Evolutionary conservation across 768 basidiomycete genomes (phyloP).

Genomic region (Boletus subcaerulescens): DNA sequence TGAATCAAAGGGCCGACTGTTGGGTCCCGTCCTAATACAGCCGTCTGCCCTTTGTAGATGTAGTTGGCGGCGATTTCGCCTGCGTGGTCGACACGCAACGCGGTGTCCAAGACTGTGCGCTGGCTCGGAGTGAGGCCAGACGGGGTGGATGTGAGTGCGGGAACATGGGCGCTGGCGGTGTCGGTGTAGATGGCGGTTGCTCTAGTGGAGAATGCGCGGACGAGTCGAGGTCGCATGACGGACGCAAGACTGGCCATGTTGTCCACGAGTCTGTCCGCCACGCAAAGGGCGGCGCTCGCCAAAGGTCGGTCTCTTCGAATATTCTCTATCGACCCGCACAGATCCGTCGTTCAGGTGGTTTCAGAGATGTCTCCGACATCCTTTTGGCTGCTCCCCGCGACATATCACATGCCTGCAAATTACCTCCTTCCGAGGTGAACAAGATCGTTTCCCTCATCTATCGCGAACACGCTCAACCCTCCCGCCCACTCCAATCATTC

Average conservation of each 20-base stretch:
- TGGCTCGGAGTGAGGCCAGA: slow-evolving; percentile 47
- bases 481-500: slow-evolving; percentile 42
- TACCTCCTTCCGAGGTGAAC: slow-evolving; percentile 48
- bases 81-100: slow-evolving; percentile 90
- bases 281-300: slow-evolving; percentile 35
- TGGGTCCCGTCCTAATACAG: slow-evolving; percentile 61
- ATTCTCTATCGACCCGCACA: background rate
- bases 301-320: slow-evolving; percentile 31
- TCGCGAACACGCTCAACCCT: slow-evolving; percentile 37
- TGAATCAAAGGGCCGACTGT: slow-evolving; percentile 66
- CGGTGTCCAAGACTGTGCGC: slow-evolving; percentile 52
- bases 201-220: slow-evolving; percentile 22
- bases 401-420: slow-evolving; percentile 53
- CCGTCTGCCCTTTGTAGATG: slow-evolving; percentile 89
- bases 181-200: slow-evolving; percentile 53
- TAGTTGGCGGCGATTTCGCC: slow-evolving; percentile 95
- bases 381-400: slow-evolving; percentile 49
- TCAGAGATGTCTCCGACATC: slow-evolving; percentile 48
- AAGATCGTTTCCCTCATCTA: slow-evolving; percentile 51
- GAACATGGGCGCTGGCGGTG: slow-evolving; percentile 31
- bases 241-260: slow-evolving; percentile 13
- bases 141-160: slow-evolving; percentile 56
- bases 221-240: slow-evolving; percentile 15
- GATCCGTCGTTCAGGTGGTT: slow-evolving; percentile 40
- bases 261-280: slow-evolving; percentile 21